Conservation (phyloP, 306 rosid species). For the Datisca glomerata region DNA sequence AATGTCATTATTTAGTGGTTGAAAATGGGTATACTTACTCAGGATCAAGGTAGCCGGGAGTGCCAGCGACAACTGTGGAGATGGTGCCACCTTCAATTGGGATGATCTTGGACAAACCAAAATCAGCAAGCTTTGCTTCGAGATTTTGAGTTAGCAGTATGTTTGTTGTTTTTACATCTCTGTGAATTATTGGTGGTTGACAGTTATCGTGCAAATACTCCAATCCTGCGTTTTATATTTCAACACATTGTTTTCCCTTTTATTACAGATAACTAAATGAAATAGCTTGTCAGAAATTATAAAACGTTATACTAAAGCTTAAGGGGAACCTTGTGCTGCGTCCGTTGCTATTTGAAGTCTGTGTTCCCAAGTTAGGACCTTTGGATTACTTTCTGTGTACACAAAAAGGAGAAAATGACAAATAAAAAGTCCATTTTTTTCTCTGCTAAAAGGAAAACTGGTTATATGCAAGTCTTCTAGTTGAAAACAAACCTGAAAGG, state of each 20-base stretch:
- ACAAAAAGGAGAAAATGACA: not conserved
- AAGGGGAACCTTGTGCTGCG: constrained; percentile 37
- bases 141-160: constrained; percentile 34
- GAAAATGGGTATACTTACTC: too few relatives aligned
- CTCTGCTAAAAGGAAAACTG: not conserved
- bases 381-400: constrained; percentile 20
- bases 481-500: constrained; percentile 14
- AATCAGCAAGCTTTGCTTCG: constrained; percentile 46
- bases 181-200: constrained; percentile 47
- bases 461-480: not conserved
- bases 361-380: constrained; percentile 38
- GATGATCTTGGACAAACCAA: constrained; percentile 45
- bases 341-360: constrained; percentile 46
- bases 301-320: not conserved
- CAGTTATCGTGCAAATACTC: constrained; percentile 51
- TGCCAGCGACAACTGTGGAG: constrained; percentile 37
- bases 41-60: constrained; percentile 56
- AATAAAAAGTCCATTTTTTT: not conserved
- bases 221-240: constrained; percentile 21
- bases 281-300: not conserved
- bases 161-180: constrained; percentile 56
- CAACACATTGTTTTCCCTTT: not conserved
- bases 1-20: too few relatives aligned
- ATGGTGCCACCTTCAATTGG: constrained; percentile 26
- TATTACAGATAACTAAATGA: not conserved